Percentiles rank a stretch among this genome's conserved stretches.
Evolutionary conservation across 495 filamentous ascomycete species (phyloP).

Genomic region (Ascodesmis nigricans): DNA sequence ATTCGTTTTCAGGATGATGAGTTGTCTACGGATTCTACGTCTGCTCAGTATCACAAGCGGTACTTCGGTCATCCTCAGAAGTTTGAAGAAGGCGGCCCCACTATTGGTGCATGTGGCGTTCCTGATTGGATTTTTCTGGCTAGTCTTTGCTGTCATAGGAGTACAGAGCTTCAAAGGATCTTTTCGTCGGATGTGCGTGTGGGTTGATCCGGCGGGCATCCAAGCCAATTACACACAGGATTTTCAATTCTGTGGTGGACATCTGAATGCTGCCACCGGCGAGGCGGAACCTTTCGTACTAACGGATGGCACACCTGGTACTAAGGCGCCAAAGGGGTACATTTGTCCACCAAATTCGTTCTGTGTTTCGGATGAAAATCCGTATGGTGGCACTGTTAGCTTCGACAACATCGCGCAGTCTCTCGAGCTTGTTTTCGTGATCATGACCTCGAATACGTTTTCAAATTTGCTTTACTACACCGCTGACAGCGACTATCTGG

Average conservation of each 20-base stretch:
- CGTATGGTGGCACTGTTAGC: conserved; percentile 67
- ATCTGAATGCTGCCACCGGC: conserved; percentile 39
- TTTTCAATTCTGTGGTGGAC: conserved; percentile 70
- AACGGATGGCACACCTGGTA: conserved; percentile 25
- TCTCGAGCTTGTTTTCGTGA: conserved; percentile 86
- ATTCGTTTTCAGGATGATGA: conserved; percentile 89
- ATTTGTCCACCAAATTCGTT: conserved; percentile 63
- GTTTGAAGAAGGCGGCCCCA: conserved; percentile 85
- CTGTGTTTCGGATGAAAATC: conserved; percentile 59
- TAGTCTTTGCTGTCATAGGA: conserved; percentile 89
- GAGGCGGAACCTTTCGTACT: conserved; percentile 42
- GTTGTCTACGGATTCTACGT: conserved; percentile 74
- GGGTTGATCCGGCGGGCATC: conserved; percentile 29
- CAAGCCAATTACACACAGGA: conserved; percentile 29
- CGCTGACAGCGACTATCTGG: conserved; percentile 73
- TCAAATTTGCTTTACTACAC: conserved; percentile 85
- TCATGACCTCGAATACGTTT: conserved; percentile 96
- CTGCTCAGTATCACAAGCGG: conserved; percentile 77
- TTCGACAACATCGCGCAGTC: conserved; percentile 91
- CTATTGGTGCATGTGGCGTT: conserved; percentile 89
- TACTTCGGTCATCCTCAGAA: conserved; percentile 78
- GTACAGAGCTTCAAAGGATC: conserved; percentile 97
- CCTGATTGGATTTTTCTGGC: conserved; percentile 95
- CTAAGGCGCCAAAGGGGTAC: conserved; percentile 54
- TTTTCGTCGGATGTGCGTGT: conserved; percentile 67